phyloP scores from a whole-genome alignment of 139 green algal species.

The Pedinophyceae sp. region DNA sequence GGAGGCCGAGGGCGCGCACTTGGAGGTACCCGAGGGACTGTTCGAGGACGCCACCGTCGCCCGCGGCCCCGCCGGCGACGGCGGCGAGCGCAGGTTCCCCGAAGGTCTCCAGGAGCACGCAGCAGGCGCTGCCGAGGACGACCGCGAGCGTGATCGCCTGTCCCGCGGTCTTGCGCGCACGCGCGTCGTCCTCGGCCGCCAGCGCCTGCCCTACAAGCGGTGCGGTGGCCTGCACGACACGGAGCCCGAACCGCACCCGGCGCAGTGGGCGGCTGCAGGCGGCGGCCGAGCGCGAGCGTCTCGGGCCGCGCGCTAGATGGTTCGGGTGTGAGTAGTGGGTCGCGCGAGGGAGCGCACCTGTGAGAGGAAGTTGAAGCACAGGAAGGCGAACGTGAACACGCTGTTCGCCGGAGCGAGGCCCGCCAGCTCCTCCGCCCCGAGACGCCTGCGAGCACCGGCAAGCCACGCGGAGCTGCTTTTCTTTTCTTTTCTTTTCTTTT shows the following conservation, averaged over 20 bases:
- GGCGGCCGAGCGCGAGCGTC: no score
- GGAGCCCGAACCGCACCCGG: no score
- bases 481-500: constrained; percentile 1
- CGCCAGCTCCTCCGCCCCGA: constrained; percentile 39
- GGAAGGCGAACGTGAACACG: not conserved
- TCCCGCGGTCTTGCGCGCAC: not conserved
- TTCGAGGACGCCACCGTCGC: not conserved
- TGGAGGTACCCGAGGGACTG: not conserved
- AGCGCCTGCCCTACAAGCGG: no score
- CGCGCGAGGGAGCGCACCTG: constrained; percentile 2
- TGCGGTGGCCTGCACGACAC: no score
- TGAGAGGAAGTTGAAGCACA: no score
- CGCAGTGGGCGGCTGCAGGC: no score
- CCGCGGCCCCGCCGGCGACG: not conserved
- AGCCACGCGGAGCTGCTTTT: constrained; percentile 27
- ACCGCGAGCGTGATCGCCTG: not conserved
- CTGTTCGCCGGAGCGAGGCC: constrained; percentile 11
- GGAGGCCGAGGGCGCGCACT: not conserved
- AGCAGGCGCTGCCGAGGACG: not conserved
- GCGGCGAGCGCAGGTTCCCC: not conserved
- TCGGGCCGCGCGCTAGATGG: no score
- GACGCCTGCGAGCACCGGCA: constrained; percentile 29
- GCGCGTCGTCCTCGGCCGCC: no score
- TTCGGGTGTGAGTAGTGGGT: no score
- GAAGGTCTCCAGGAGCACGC: not conserved